Evolutionary conservation across 495 filamentous ascomycete genomes (phyloP).

Genomic region (Patellaria atrata): DNA sequence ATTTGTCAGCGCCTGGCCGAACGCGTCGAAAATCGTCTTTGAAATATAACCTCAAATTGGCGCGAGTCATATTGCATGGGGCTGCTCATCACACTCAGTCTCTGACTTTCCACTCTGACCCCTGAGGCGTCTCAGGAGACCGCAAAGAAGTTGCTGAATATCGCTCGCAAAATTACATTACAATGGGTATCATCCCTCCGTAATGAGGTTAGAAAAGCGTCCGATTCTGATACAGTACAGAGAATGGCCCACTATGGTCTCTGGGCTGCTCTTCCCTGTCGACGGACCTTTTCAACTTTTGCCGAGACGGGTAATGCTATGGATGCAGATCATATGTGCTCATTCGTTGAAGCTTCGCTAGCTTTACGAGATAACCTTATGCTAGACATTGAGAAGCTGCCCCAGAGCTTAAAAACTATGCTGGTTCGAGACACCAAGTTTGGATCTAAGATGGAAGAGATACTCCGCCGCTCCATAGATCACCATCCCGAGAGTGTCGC

Average conservation of each 20-base stretch:
- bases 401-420: constrained; percentile 22
- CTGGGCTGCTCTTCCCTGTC: constrained; percentile 35
- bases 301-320: constrained; percentile 8
- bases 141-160: constrained; percentile 16
- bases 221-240: constrained; percentile 27
- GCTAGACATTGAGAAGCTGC: constrained; percentile 22
- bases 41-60: constrained; percentile 33
- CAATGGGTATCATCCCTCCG: constrained; percentile 36
- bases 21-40: constrained; percentile 29
- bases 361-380: constrained; percentile 32
- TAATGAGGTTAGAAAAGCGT: constrained; percentile 28
- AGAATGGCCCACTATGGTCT: constrained; percentile 32
- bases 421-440: constrained; percentile 38
- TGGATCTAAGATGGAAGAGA: constrained; percentile 24
- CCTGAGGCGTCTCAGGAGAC: constrained; percentile 7
- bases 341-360: constrained; percentile 28
- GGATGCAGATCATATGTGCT: constrained; percentile 9
- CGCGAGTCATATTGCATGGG: constrained; percentile 37
- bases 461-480: constrained; percentile 19
- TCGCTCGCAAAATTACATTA: constrained; percentile 18
- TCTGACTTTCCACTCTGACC: constrained; percentile 22
- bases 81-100: constrained; percentile 30
- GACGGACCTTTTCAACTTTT: constrained; percentile 32
- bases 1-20: constrained; percentile 32
- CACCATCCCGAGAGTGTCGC: background rate